Base-by-base conservation (phyloP, 1,284 basidiomycete genomes). In the Leccinum pachyderme region DNA sequence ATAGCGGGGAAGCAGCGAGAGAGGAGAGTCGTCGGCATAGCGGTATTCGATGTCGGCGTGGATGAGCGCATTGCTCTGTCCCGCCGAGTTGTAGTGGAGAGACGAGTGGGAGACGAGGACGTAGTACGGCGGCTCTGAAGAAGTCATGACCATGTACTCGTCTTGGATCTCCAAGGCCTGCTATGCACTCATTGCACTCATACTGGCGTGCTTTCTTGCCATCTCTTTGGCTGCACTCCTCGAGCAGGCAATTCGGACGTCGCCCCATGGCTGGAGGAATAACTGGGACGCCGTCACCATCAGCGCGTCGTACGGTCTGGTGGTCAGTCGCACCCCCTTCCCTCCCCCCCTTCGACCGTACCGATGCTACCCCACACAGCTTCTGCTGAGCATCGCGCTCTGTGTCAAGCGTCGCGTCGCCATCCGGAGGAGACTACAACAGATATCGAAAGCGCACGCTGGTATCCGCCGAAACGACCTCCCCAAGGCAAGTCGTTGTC, bases 1-100 rank as follows among this genome's bases (percentile, higher is more conserved):
- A 43, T 75, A 75, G 43, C 73, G 76, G 12, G 87, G 85, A 31
- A 89, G 72, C 7, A 91, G 69, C 9, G 79, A 70, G 24, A 81
- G 70, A 1, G 87, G 84, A 0, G 83, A 77, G 64, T 92, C 89
- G 62, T 92, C 89, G 25, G 82, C 80, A 66, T 89, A 92, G 62
- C 88, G 86, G 66, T 91, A 91, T 63, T 91, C 85, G n/a, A 92
- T 83, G 49, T 75, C 70, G 6, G 87, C 86, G 65, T 92, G 89
- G n/a, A 77, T 72, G 56, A 91, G 79, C 28, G 77, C 71, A 37
- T 71, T 77, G 2, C 44, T 58, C n/a, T 68, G 63, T 24, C 56
- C 46, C 11, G 61, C 31, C 71, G 71, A 11, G 74, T 63, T 53
- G 71, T 61, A 55, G 57, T 72, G 60, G 46, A 77, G 64, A n/a